Percentiles rank a stretch among this genome's conserved stretches.
Conservation (phyloP, 2,329 filamentous ascomycete genomes). For the Akanthomyces uredinophilus region DNA sequence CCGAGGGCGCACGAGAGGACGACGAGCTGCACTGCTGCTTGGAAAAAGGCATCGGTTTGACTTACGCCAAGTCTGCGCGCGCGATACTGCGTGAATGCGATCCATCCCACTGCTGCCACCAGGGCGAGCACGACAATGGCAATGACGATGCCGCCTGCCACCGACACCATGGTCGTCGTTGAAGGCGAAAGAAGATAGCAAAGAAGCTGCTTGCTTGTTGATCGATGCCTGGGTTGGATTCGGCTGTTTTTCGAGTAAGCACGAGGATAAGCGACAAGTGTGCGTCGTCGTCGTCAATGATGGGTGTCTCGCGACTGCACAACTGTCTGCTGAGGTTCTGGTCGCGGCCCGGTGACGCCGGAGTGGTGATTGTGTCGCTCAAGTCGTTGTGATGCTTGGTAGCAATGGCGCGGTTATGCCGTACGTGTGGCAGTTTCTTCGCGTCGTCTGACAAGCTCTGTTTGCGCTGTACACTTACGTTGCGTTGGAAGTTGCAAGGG, state of each 20-base stretch:
- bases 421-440: not conserved
- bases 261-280: not conserved
- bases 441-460: not conserved
- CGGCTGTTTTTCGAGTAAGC: not conserved
- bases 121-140: slow-evolving; percentile 60
- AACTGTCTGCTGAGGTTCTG: not conserved
- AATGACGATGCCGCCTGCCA: slow-evolving; percentile 66
- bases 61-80: slow-evolving; percentile 66
- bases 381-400: not conserved
- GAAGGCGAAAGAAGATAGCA: not conserved
- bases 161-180: slow-evolving; percentile 44
- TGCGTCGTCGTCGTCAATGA: not conserved
- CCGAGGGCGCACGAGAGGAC: not conserved
- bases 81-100: slow-evolving; percentile 66
- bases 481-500: slow-evolving; percentile 1
- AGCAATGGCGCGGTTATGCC: not conserved
- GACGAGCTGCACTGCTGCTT: not conserved
- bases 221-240: not conserved
- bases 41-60: slow-evolving; percentile 15
- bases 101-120: slow-evolving; percentile 56
- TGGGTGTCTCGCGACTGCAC: not conserved
- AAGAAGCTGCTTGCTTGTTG: not conserved
- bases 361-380: not conserved
- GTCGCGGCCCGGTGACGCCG: not conserved
- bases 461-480: not conserved